Base-by-base conservation (phyloP, 805 yeast genomes). In the Kluyveromyces siamensis region DNA sequence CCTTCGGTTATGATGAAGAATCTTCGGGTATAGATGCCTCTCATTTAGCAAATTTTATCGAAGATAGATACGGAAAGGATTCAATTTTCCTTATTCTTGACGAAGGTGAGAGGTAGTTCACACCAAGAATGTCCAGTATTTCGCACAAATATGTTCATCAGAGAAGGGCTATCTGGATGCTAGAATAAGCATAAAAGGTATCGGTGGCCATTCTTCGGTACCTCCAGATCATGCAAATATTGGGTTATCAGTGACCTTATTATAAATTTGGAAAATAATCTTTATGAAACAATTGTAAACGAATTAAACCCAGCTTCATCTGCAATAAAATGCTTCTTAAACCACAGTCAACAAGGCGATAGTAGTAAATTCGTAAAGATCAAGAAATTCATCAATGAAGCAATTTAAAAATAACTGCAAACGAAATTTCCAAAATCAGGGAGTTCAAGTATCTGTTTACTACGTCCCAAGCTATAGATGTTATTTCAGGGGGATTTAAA, bases 201-300 rank as follows among this genome's bases (percentile, higher is more conserved):
- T 79, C 7, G 90, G 90, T 27, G 90, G 90, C 5, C 90, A 83
- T 57, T 77, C 87, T 0, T 81, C 87, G 6, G 62, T 75, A 18
- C 88, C 90, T 3, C 87, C 87, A 1, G 80, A 76, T 47, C 88
- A 84, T 59, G 83, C 89, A 2, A 72, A 82, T 5, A 83, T 85
- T 65, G 91, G 89, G 72, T 84, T 36, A 63, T 79, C 50, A 70
- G 83, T 10, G 78, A 81, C 50, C 68, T 84, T 48, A 68, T 79
- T 10, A 62, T 67, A 10, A 55, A 59, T 27, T 68, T 84, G 39
- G 91, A 85, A 61, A 61, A 65, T 11, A 75, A 76, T 50, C 80
- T 79, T 10, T 60, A 54, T 48, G 48, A 42, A 8, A 68, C 80
- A 1, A 53, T 65, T 11, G 63, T 85, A 27, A 63, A 75, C n/a